Conservation (phyloP, 2,329 filamentous ascomycete species). For the Shiraia bambusicola region DNA sequence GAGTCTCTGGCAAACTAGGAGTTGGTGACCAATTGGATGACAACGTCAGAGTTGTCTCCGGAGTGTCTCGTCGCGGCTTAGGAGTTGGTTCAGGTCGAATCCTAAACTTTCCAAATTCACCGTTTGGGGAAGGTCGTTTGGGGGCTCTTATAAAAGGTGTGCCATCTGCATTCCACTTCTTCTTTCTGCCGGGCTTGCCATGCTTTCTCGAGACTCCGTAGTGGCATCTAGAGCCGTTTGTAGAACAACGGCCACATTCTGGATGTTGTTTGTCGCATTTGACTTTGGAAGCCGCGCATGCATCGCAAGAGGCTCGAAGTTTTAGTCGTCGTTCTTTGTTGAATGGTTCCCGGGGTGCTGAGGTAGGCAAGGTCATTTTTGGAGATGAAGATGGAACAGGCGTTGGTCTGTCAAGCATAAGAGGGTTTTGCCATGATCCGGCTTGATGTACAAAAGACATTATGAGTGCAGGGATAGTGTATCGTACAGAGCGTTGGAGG, state of each 20-base stretch:
- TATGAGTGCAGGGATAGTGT: constrained; percentile 4
- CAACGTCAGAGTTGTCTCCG: constrained; percentile 20
- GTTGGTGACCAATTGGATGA: constrained; percentile 30
- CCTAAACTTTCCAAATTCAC: constrained; percentile 33
- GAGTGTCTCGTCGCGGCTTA: constrained; percentile 17
- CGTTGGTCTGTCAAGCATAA: constrained; percentile 10
- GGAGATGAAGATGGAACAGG: constrained; percentile 13
- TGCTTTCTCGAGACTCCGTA: constrained; percentile 41
- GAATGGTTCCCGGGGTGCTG: constrained; percentile 20
- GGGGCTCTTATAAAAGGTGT: constrained; percentile 33
- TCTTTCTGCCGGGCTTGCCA: constrained; percentile 36
- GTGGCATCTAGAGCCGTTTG: constrained; percentile 32
- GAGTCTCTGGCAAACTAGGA: constrained; percentile 27
- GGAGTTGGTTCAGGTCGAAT: constrained; percentile 25
- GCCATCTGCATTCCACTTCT: constrained; percentile 37
- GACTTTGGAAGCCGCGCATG: constrained; percentile 42
- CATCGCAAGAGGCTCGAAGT: constrained; percentile 41
- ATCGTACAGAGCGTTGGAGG: constrained; percentile 1
- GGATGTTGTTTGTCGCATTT: constrained; percentile 43
- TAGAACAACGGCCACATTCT: constrained; percentile 33
- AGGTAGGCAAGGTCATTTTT: constrained; percentile 15
- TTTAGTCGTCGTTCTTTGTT: constrained; percentile 28
- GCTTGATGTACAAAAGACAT: constrained; percentile 29
- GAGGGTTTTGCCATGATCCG: constrained; percentile 24
- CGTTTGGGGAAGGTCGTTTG: constrained; percentile 32